Evolutionary conservation across 2,329 filamentous ascomycete species (phyloP), one percentile per base, ranked within the genome.

Genomic region (Hypoxylon rubiginosum): DNA sequence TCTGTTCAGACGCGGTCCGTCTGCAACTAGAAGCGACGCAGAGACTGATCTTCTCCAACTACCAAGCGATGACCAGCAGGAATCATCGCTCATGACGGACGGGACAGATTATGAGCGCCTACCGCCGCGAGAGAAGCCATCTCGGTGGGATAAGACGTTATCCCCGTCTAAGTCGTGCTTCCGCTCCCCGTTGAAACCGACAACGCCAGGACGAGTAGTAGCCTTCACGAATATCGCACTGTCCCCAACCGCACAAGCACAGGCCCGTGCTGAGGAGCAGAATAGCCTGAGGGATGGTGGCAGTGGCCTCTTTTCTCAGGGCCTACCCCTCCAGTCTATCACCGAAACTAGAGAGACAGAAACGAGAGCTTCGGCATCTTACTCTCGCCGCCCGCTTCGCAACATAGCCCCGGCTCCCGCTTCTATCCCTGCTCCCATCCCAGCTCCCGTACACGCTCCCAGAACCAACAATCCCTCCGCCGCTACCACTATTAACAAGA

Each of bases 141-240:
- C 84, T 1, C 77, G 83, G 3, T 85, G 86, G 11, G 80, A 83
- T 55, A 83, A 81, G 64, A 80, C 82, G n/a, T 82, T 83, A 4
- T 88, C 86, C 1, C 86, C 87, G 0, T 80, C 76, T 8, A 89
- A 89, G 72, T 89, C 87, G 0, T 85, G 82, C 68, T 76, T 89
- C 24, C 83, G 87, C 17, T 87, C 86, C 3, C 85, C 86, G 0
- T 73, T 86, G 17, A 89, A 89, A 71, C 83, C 85, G 3, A 86
- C 83, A 66, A 88, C 85, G 1, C 85, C 85, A 0, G 87, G 87
- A 4, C 83, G 85, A 0, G 84, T 88, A 0, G 87, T 89, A 13
- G 85, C 87, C 62, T 89, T 88, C 68, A 84, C 83, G 0, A 84
- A 82, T 74, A 85, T 80, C 73, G 82, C 82, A 0, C 74, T 84